Percentiles rank a stretch among this genome's conserved stretches.
These are phyloP conservation scores for Stachybotrys chartarum DNA, from an alignment of 2,329 filamentous ascomycete species.

Conservation along the genomic window DNA sequence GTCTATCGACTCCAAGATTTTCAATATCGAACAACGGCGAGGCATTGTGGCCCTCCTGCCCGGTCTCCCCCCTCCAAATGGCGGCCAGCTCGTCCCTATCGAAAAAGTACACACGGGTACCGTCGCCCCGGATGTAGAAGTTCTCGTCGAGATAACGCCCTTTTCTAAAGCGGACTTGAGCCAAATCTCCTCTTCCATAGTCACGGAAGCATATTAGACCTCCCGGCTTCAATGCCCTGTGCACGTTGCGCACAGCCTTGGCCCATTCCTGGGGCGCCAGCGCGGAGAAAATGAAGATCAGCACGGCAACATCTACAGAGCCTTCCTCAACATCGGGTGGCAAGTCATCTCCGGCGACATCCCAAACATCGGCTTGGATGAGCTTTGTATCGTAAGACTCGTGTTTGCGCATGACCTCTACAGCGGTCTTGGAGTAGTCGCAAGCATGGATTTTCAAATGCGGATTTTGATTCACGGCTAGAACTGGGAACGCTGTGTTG, in stretches of 20 bases:
- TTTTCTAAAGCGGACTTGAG: conserved; percentile 96
- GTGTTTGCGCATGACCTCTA: conserved; percentile 82
- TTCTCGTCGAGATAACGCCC: conserved; percentile 91
- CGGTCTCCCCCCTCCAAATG: conserved; percentile 61
- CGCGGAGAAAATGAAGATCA: conserved; percentile 97
- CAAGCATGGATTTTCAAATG: conserved; percentile 82
- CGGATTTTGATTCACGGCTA: conserved; percentile 77
- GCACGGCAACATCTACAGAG: conserved; percentile 84
- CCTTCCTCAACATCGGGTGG: conserved; percentile 70
- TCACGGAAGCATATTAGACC: conserved; percentile 94
- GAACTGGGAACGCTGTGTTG: conserved; percentile 90
- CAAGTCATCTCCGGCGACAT: conserved; percentile 65
- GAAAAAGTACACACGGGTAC: conserved; percentile 96
- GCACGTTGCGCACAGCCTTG: conserved; percentile 73
- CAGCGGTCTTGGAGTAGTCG: conserved; percentile 92
- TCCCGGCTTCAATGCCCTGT: conserved; percentile 78
- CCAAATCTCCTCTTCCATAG: conserved; percentile 90
- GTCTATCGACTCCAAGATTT: conserved; percentile 76
- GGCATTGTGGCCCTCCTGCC: conserved; percentile 13
- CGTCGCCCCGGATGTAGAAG: conserved; percentile 93
- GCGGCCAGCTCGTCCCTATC: conserved; percentile 72
- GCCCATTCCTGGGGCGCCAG: conserved; percentile 80
- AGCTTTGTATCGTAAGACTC: conserved; percentile 63
- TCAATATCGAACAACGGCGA: conserved; percentile 57
- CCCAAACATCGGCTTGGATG: conserved; percentile 93